phyloP scores from a whole-genome alignment of 192 early-diverging fungal species.

The Umbelopsis isabellina region DNA sequence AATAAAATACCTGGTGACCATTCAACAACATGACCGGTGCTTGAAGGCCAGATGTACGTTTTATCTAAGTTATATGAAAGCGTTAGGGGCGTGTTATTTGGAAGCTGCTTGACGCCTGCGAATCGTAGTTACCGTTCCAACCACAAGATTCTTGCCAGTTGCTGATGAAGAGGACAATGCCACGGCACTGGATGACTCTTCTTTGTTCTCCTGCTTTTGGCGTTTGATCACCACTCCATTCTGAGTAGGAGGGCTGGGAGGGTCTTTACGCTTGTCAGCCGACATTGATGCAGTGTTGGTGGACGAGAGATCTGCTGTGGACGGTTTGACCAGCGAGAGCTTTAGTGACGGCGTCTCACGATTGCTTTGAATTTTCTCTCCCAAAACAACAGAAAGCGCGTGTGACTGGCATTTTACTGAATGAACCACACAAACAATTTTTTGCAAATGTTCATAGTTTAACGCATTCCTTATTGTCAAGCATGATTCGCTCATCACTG shows the following conservation, averaged over 20 bases:
- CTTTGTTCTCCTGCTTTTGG: conserved; percentile 15
- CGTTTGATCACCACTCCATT: conserved; percentile 17
- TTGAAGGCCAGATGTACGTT: conserved; percentile 75
- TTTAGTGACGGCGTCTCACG: background rate
- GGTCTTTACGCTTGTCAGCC: conserved; percentile 15
- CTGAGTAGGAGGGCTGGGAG: conserved; percentile 2
- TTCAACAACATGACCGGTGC: conserved; percentile 87
- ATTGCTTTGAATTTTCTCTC: background rate
- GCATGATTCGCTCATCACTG: conserved; percentile 19
- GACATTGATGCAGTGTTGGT: background rate
- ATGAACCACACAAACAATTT: background rate
- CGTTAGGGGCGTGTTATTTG: background rate
- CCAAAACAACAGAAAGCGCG: background rate
- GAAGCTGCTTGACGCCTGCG: too few relatives aligned
- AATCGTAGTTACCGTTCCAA: conserved; percentile 36
- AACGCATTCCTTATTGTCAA: background rate
- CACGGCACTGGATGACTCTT: conserved; percentile 5
- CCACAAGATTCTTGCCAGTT: conserved; percentile 32
- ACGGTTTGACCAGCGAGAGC: too few relatives aligned
- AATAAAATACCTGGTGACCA: conserved; percentile 65
- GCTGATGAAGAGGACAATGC: background rate
- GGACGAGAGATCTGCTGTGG: too few relatives aligned
- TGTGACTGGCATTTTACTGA: background rate
- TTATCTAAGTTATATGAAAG: conserved; percentile 21
- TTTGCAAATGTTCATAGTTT: background rate